Conservation (phyloP, 129 eudicot genomes). For the Flaveria robusta region DNA sequence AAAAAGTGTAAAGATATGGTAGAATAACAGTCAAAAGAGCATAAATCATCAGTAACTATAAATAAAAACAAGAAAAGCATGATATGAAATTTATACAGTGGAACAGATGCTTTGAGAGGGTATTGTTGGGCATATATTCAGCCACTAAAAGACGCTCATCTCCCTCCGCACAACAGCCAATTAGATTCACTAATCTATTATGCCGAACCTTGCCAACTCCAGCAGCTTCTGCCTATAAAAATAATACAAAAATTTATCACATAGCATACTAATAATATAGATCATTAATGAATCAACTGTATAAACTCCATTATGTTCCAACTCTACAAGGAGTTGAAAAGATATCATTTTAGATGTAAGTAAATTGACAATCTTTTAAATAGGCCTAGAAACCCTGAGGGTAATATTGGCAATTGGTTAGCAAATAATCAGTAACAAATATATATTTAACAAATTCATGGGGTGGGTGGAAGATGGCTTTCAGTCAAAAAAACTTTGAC, state of each 20-base stretch:
- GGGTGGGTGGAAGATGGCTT: conserved; percentile 17
- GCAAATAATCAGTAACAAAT: background rate
- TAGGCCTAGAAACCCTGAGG: background rate
- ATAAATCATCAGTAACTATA: background rate
- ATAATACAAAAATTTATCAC: background rate
- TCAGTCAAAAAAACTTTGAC: conserved; percentile 25
- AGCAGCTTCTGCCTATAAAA: conserved; percentile 88
- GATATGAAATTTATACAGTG: conserved; percentile 65
- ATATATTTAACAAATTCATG: background rate
- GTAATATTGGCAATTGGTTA: background rate
- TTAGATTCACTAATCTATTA: conserved; percentile 86
- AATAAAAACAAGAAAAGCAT: conserved; percentile 4
- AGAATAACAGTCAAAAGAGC: background rate
- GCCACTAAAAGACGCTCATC: conserved; percentile 97
- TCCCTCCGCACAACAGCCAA: conserved; percentile 98
- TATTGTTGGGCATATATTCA: conserved; percentile 88
- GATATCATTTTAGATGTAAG: background rate
- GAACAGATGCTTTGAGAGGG: conserved; percentile 94
- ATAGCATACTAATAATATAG: conserved; percentile 11
- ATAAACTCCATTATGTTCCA: background rate
- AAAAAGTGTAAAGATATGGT: conserved; percentile 2
- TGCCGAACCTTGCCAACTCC: conserved; percentile 95
- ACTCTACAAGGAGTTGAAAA: background rate
- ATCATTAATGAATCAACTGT: conserved; percentile 8
- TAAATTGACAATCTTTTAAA: conserved; percentile 1